phyloP scores from a whole-genome alignment of 2,329 filamentous ascomycete genomes.

The Botrytis deweyae region DNA sequence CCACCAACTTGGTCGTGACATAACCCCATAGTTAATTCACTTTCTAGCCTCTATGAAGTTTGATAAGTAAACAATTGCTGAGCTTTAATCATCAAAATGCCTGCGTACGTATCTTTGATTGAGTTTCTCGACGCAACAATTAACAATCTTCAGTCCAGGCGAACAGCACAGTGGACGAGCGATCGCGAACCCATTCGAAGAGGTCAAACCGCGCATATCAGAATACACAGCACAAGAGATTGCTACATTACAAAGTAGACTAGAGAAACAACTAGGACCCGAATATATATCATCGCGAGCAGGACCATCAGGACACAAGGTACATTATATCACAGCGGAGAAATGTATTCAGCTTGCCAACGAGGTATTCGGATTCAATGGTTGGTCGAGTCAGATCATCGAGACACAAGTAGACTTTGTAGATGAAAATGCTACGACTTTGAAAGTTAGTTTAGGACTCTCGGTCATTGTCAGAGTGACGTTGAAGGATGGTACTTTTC shows the following conservation, averaged over 20 bases:
- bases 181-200: conserved; percentile 78
- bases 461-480: conserved; percentile 91
- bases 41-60: neutral
- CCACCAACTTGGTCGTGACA: neutral
- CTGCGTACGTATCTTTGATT: conserved; percentile 43
- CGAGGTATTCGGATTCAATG: conserved; percentile 95
- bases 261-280: conserved; percentile 91
- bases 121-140: conserved; percentile 3
- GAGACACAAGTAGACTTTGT: conserved; percentile 95
- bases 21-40: neutral
- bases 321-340: conserved; percentile 93
- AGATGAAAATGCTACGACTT: conserved; percentile 76
- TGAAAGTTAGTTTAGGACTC: conserved; percentile 79
- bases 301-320: conserved; percentile 79
- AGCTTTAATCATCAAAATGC: conserved; percentile 41
- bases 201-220: conserved; percentile 64
- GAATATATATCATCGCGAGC: conserved; percentile 90
- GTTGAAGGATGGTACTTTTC: conserved; percentile 88
- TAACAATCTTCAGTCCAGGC: conserved; percentile 54
- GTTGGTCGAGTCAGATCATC: conserved; percentile 95
- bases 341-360: conserved; percentile 96
- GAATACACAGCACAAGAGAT: conserved; percentile 90
- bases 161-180: conserved; percentile 58
- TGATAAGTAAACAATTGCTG: conserved; percentile 14
- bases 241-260: conserved; percentile 77